phyloP scores from a whole-genome alignment of 768 basidiomycete species.

The Termitomyces sp. region DNA sequence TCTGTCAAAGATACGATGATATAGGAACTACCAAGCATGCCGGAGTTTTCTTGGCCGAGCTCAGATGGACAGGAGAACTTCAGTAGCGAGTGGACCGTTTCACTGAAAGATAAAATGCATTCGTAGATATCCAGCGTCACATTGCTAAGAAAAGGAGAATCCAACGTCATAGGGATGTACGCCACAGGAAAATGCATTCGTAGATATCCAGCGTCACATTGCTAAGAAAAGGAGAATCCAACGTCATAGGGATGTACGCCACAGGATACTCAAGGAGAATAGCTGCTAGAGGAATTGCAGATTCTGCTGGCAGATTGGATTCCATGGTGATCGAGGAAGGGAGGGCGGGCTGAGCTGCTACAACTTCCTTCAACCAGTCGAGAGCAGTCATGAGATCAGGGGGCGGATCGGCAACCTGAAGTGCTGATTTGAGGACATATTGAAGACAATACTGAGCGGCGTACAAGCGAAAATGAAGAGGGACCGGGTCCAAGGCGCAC shows the following conservation, averaged over 20 bases:
- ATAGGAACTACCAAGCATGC: conserved; percentile 14
- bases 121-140: conserved; percentile 48
- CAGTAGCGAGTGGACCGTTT: conserved; percentile 31
- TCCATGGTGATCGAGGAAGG: conserved; percentile 23
- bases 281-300: conserved; percentile 48
- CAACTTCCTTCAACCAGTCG: conserved; percentile 6
- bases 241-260: conserved; percentile 33
- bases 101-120: conserved; percentile 21
- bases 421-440: background rate
- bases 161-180: conserved; percentile 31
- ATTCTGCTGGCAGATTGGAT: conserved; percentile 17
- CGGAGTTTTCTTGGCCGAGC: conserved; percentile 15
- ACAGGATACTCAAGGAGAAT: conserved; percentile 59
- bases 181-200: conserved; percentile 35
- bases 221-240: conserved; percentile 34
- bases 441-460: background rate
- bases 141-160: conserved; percentile 36
- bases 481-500: conserved; percentile 13
- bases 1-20: conserved; percentile 24
- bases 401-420: conserved; percentile 15
- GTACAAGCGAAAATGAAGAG: conserved; percentile 9
- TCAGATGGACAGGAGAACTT: conserved; percentile 53
- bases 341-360: background rate
- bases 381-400: conserved; percentile 8
- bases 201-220: conserved; percentile 46